These are phyloP conservation scores for Fusarium subtropicale DNA, from an alignment of 2,329 filamentous ascomycete genomes.

Conservation along the genomic window DNA sequence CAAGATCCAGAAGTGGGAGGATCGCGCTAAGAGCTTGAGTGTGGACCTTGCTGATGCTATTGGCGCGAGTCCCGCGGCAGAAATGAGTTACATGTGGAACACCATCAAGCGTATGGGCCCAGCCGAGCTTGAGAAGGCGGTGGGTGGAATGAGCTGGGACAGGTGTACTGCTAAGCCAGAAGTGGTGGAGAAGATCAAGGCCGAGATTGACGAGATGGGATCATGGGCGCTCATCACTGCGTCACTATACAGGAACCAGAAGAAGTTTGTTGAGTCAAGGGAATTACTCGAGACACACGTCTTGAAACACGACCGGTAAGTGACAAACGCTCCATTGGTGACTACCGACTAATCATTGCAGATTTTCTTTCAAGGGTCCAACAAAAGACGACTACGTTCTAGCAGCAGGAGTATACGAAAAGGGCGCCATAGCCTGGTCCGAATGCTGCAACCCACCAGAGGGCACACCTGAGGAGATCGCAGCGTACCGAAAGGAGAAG, in stretches of 20 bases:
- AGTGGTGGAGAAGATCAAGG: constrained; percentile 59
- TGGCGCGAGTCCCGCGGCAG: constrained; percentile 82
- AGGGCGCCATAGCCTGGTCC: constrained; percentile 83
- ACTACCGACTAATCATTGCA: too few relatives aligned
- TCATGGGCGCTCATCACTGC: constrained; percentile 75
- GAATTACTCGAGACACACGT: constrained; percentile 72
- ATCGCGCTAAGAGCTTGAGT: constrained; percentile 73
- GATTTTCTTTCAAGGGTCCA: constrained; percentile 66
- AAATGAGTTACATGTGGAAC: constrained; percentile 96
- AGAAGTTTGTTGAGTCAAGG: constrained; percentile 73
- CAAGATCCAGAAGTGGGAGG: constrained; percentile 91
- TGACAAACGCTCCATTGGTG: too few relatives aligned
- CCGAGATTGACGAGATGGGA: constrained; percentile 69
- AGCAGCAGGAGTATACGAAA: constrained; percentile 86
- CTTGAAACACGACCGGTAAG: constrained; percentile 71
- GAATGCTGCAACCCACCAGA: constrained; percentile 64
- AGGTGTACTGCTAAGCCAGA: constrained; percentile 66
- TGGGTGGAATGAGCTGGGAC: constrained; percentile 72
- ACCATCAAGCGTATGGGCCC: constrained; percentile 83
- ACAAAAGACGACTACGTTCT: constrained; percentile 76
- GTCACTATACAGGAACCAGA: constrained; percentile 72
- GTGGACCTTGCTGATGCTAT: constrained; percentile 82
- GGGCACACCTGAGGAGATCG: constrained; percentile 48
- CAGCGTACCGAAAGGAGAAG: constrained; percentile 59
- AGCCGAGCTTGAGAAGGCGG: constrained; percentile 71